phyloP scores from a whole-genome alignment of 169 alveolate species.

The Plasmodium coatneyi region DNA sequence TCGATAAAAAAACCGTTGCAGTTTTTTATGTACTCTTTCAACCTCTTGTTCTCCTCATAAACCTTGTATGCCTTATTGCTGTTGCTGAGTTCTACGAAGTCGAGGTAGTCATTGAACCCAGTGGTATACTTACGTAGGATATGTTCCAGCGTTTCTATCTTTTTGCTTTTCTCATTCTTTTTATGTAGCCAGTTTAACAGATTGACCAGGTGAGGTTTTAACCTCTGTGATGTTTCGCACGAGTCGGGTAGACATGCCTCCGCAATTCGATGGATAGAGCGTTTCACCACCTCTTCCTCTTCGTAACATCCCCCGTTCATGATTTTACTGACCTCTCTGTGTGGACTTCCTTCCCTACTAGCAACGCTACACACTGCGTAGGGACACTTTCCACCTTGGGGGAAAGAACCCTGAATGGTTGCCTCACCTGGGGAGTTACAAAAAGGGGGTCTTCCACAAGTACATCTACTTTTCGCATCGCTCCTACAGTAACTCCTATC shows the following conservation, averaged over 20 bases:
- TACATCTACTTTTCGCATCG: not conserved
- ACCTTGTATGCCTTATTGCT: conserved; percentile 23
- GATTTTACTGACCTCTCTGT: not conserved
- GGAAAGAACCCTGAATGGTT: not conserved
- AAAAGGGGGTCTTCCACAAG: not conserved
- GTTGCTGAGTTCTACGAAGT: conserved; percentile 19
- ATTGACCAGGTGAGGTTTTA: not conserved
- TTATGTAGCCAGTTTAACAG: not conserved
- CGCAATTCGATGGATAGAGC: not conserved
- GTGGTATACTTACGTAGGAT: conserved; percentile 24
- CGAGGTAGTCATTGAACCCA: conserved; percentile 52
- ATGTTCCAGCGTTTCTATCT: not conserved
- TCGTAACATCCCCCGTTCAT: not conserved
- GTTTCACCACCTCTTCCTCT: not conserved
- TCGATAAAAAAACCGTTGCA: conserved; percentile 29
- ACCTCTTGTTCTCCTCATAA: conserved; percentile 57
- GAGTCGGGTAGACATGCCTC: not conserved
- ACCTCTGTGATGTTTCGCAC: not conserved
- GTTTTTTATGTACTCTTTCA: conserved; percentile 44
- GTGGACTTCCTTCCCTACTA: not conserved
- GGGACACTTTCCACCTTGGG: not conserved
- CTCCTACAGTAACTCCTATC: not conserved
- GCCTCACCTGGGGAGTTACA: not conserved
- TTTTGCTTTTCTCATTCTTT: not conserved
- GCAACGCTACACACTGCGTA: not conserved